Conservation (phyloP, 1,284 basidiomycete species). For the Stygiomarasmius scandens region DNA sequence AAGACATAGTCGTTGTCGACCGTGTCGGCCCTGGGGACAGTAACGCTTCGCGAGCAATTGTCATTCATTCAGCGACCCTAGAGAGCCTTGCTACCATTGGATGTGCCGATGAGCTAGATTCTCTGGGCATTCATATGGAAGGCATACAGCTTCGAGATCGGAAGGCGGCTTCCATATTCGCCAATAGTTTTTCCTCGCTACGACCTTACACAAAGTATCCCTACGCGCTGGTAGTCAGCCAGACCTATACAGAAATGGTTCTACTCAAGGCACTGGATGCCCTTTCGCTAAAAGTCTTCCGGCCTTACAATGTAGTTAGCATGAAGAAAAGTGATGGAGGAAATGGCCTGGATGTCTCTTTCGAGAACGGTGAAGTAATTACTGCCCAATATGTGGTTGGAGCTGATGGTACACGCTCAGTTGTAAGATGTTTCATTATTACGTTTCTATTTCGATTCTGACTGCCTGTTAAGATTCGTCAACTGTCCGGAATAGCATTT, state of each 20-base stretch:
- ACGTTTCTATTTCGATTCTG: no score
- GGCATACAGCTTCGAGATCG: constrained; percentile 34
- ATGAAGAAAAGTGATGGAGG: constrained; percentile 29
- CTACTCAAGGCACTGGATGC: constrained; percentile 38
- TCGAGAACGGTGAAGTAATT: constrained; percentile 52
- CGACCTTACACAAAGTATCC: constrained; percentile 46
- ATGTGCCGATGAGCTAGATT: constrained; percentile 43
- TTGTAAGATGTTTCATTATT: constrained; percentile 29
- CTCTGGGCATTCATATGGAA: constrained; percentile 37
- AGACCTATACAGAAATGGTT: constrained; percentile 48
- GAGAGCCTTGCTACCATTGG: constrained; percentile 49
- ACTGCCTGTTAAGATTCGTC: constrained; percentile 38
- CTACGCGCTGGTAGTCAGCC: constrained; percentile 46
- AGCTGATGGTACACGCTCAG: constrained; percentile 58
- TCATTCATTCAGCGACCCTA: constrained; percentile 48
- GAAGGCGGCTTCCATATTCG: constrained; percentile 24
- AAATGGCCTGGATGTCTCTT: constrained; percentile 41
- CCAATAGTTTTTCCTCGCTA: constrained; percentile 36
- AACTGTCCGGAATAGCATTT: constrained; percentile 34
- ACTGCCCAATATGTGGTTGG: constrained; percentile 53
- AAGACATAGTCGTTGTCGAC: constrained; percentile 51
- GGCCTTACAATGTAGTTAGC: constrained; percentile 39
- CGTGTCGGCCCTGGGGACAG: constrained; percentile 33
- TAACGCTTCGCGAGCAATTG: constrained; percentile 38
- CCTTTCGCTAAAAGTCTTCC: constrained; percentile 33